These are phyloP conservation scores for Apiotrichum montevideense DNA, from an alignment of 1,284 basidiomycete genomes.

Conservation along the genomic window DNA sequence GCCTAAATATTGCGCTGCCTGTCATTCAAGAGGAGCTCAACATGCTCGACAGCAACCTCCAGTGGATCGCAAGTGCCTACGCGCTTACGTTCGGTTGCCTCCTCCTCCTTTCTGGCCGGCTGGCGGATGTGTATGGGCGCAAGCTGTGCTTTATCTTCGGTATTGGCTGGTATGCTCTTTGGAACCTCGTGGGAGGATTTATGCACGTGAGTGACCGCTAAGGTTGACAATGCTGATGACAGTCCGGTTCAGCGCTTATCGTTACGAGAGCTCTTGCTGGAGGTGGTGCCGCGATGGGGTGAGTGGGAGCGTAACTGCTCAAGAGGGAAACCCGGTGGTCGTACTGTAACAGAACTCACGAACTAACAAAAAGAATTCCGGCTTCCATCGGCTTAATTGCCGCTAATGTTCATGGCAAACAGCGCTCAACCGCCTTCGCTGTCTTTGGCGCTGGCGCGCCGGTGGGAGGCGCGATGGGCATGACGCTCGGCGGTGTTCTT, in stretches of 20 bases:
- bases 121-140: constrained; percentile 42
- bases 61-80: constrained; percentile 41
- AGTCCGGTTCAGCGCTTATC: constrained; percentile 28
- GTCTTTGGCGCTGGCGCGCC: constrained; percentile 16
- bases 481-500: constrained; percentile 15
- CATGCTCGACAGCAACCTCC: constrained; percentile 23
- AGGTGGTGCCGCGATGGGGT: constrained; percentile 30
- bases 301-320: constrained; percentile 1
- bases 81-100: constrained; percentile 39
- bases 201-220: constrained; percentile 11
- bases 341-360: background rate
- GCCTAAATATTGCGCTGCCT: constrained; percentile 40
- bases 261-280: constrained; percentile 34
- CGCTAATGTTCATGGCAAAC: constrained; percentile 21
- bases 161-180: constrained; percentile 32
- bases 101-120: constrained; percentile 36
- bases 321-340: constrained; percentile 6
- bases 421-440: constrained; percentile 16
- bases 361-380: constrained; percentile 9
- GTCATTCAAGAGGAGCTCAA: constrained; percentile 33
- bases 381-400: constrained; percentile 16
- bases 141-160: constrained; percentile 34
- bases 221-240: too few relatives aligned
- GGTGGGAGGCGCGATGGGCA: constrained; percentile 11
- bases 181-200: constrained; percentile 36